Evolutionary conservation across 208 protist genomes (phyloP), one percentile per base, ranked within the genome.

Genomic region (Acanthamoeba pearcei): DNA sequence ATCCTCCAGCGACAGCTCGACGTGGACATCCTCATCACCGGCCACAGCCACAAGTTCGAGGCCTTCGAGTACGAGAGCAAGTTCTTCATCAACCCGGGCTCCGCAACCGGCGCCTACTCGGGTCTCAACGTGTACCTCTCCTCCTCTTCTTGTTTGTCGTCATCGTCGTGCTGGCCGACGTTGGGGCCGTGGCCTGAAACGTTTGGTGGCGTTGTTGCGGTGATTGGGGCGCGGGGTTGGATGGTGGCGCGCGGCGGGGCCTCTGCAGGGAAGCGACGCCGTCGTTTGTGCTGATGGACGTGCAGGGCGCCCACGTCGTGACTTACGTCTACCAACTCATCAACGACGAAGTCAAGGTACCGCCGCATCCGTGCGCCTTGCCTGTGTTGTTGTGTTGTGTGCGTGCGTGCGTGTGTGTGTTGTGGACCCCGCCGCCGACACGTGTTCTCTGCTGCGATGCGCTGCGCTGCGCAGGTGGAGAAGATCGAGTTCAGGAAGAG

Each of bases 51-150:
- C 93, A 92, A 98, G 46, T 97, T 98, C 22, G 97, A 98, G 72
- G 97, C 98, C 24, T 98, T 97, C 70, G 98, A 99, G 95, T 98
- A 98, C 90, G 99, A 99, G 88, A 98, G 98, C n/a, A 98, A 98
- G 90, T 97, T 99, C 53, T 99, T 99, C 86, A 96, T 99, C 27
- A 99, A 99, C 94, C 99, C 99, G 15, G 99, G 99, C 46, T 99
- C 98, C 57, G 99, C 99, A n/a, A 99, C 99, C 12, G 99, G 99
- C 22, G 98, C 99, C 5, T 99, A 98, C 95, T 95, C 86, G 70
- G 89, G 57, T 62, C 88, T 97, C 86, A 96, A 85, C 90, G 85
- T 94, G 97, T 97, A 92, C 13, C 72, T 78, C 97, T 96, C 24
- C 91, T 95, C 66, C 51, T 19, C 53, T 72, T 60, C 76, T 62